phyloP scores from a whole-genome alignment of 768 basidiomycete genomes.

The Tulasnella calospora region DNA sequence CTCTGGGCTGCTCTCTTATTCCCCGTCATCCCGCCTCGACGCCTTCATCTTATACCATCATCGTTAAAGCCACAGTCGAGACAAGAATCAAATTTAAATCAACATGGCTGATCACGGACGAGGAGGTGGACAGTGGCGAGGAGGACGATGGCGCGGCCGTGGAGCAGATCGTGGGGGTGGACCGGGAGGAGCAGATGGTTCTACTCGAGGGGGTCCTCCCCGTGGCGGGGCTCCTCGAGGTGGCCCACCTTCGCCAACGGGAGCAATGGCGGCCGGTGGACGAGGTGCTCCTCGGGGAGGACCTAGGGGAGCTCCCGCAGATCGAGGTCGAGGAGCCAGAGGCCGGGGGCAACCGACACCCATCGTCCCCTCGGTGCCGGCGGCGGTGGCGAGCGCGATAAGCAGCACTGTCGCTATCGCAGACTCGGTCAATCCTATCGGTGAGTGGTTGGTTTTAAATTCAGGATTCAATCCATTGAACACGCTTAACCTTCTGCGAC shows the following conservation, averaged over 20 bases:
- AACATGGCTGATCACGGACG: not conserved
- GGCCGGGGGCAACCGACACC: not conserved
- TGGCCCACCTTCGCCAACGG: not conserved
- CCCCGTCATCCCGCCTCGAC: not conserved
- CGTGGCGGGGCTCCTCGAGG: not conserved
- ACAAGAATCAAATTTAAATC: not conserved
- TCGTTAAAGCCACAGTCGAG: not conserved
- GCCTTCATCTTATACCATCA: not conserved
- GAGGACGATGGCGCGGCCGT: not conserved
- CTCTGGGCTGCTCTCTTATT: not conserved
- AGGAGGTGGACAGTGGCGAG: too few species aligned
- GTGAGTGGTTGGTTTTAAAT: not conserved
- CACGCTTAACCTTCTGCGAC: not conserved
- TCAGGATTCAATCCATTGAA: not conserved
- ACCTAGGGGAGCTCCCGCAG: not conserved
- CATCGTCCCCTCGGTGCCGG: not conserved
- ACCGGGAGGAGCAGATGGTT: not conserved
- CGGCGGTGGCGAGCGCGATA: too few species aligned
- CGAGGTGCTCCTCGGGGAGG: not conserved
- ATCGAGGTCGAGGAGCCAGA: not conserved
- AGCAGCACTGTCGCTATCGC: not conserved
- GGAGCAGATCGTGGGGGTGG: constrained; percentile 4
- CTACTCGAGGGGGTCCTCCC: not conserved
- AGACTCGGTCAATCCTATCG: not conserved
- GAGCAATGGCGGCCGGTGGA: not conserved